These are phyloP conservation scores for Paramyrothecium roridum DNA, from an alignment of 2,329 filamentous ascomycete species.

Conservation along the genomic window DNA sequence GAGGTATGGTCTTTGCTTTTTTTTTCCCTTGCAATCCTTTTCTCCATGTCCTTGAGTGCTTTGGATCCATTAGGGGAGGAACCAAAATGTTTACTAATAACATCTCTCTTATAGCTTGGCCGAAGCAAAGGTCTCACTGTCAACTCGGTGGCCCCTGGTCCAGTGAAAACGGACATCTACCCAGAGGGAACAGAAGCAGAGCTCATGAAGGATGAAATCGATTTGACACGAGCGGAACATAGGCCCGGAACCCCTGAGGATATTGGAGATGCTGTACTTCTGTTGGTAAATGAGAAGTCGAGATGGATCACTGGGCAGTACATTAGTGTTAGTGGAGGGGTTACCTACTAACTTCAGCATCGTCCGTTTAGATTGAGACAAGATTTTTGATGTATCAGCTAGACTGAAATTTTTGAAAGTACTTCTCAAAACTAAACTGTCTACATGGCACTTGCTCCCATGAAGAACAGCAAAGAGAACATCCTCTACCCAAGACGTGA, in stretches of 20 bases:
- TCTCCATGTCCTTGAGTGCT: no score
- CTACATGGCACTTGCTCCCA: no score
- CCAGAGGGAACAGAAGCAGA: slow-evolving; percentile 11
- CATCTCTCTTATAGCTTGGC: slow-evolving; percentile 21
- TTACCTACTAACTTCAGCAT: slow-evolving; percentile 11
- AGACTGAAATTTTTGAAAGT: no score
- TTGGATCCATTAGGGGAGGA: no score
- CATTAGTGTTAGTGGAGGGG: slow-evolving; percentile 33
- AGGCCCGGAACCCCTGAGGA: slow-evolving; percentile 32
- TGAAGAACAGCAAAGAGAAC: no score
- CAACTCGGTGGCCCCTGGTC: slow-evolving; percentile 38
- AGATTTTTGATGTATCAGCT: no score
- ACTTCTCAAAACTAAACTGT: no score
- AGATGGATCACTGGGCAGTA: slow-evolving; percentile 43
- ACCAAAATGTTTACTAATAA: not conserved
- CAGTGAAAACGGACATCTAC: slow-evolving; percentile 29
- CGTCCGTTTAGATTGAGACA: no score
- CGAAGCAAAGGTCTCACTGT: slow-evolving; percentile 36
- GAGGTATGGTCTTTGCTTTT: slow-evolving; percentile 20
- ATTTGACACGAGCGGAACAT: slow-evolving; percentile 26
- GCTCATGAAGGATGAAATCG: slow-evolving; percentile 13
- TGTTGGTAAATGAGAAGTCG: slow-evolving; percentile 33
- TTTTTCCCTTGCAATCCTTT: slow-evolving; percentile 1
- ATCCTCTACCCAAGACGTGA: no score
- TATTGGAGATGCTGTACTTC: slow-evolving; percentile 36